Evolutionary conservation across 2,329 filamentous ascomycete genomes (phyloP).

Genomic region (Laburnicola sp.): DNA sequence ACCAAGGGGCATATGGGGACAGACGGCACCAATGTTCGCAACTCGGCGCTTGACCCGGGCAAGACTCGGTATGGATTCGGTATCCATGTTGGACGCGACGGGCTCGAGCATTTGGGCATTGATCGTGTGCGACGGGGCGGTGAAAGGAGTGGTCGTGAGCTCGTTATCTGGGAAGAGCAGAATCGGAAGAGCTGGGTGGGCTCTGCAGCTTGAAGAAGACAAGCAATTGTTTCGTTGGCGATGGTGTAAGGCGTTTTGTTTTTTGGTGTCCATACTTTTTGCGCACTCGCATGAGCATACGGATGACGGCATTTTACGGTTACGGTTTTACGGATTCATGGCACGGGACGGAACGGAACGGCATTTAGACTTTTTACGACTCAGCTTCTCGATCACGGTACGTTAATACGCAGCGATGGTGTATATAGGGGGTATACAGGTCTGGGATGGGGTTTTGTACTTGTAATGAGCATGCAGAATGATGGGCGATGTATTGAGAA

Average conservation of each 20-base stretch:
- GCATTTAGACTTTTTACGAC: constrained; percentile 18
- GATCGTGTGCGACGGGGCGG: constrained; percentile 55
- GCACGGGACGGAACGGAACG: constrained; percentile 6
- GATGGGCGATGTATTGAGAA: background rate
- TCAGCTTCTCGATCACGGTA: background rate
- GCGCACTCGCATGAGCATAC: constrained; percentile 14
- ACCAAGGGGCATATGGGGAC: constrained; percentile 11
- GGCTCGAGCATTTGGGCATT: constrained; percentile 62
- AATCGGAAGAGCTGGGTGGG: constrained; percentile 33
- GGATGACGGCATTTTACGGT: constrained; percentile 14
- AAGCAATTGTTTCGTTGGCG: too few species aligned
- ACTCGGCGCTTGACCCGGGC: constrained; percentile 30
- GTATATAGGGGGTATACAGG: background rate
- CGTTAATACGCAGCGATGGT: background rate
- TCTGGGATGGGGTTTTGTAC: background rate
- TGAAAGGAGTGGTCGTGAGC: constrained; percentile 34
- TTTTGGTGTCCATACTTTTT: background rate
- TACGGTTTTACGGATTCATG: constrained; percentile 8
- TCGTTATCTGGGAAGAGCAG: constrained; percentile 46
- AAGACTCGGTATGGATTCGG: constrained; percentile 59
- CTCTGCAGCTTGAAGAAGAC: constrained; percentile 6
- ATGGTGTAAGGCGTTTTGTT: background rate
- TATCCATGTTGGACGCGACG: constrained; percentile 61
- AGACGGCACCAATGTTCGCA: constrained; percentile 31
- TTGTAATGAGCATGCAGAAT: constrained; percentile 2